These are phyloP conservation scores for Yamadazyma aaseri DNA, from an alignment of 1,139 yeast genomes.

Conservation along the genomic window DNA sequence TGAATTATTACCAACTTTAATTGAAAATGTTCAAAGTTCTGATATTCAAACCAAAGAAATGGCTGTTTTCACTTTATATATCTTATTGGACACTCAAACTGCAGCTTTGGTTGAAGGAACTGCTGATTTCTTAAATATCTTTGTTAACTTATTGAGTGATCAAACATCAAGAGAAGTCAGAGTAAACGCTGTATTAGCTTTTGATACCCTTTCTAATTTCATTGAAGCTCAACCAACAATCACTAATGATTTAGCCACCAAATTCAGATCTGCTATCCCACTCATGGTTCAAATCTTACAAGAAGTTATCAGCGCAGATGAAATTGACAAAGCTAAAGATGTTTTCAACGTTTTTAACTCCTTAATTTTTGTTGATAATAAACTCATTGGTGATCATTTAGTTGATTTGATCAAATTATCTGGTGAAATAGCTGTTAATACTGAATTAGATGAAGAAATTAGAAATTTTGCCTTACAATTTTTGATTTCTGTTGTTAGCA, in stretches of 20 bases:
- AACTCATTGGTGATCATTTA: slow-evolving; percentile 75
- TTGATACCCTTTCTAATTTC: slow-evolving; percentile 72
- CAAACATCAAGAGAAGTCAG: slow-evolving; percentile 69
- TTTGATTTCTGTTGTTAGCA: slow-evolving; percentile 71
- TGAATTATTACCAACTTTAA: slow-evolving; percentile 69
- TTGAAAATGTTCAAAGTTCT: slow-evolving; percentile 64
- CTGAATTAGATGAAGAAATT: slow-evolving; percentile 71
- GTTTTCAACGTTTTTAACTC: slow-evolving; percentile 86
- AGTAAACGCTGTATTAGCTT: slow-evolving; percentile 78
- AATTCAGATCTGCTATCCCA: slow-evolving; percentile 72
- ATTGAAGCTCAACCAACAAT: slow-evolving; percentile 55
- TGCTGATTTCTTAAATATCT: slow-evolving; percentile 66
- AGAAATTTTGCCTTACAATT: slow-evolving; percentile 85
- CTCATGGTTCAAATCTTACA: slow-evolving; percentile 79
- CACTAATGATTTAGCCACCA: slow-evolving; percentile 49
- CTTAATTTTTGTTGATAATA: slow-evolving; percentile 71
- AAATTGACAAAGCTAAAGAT: slow-evolving; percentile 67
- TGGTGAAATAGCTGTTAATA: slow-evolving; percentile 71
- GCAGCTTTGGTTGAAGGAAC: slow-evolving; percentile 63
- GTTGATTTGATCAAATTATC: slow-evolving; percentile 68
- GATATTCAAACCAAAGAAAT: slow-evolving; percentile 73
- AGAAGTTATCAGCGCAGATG: slow-evolving; percentile 69
- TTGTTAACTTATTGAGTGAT: slow-evolving; percentile 67
- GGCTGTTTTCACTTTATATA: slow-evolving; percentile 75
- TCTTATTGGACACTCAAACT: slow-evolving; percentile 74